Percentiles rank a stretch among this genome's conserved stretches.
These are phyloP conservation scores for Cryptococcus sp. DNA, from an alignment of 1,284 basidiomycete species.

Conservation along the genomic window DNA sequence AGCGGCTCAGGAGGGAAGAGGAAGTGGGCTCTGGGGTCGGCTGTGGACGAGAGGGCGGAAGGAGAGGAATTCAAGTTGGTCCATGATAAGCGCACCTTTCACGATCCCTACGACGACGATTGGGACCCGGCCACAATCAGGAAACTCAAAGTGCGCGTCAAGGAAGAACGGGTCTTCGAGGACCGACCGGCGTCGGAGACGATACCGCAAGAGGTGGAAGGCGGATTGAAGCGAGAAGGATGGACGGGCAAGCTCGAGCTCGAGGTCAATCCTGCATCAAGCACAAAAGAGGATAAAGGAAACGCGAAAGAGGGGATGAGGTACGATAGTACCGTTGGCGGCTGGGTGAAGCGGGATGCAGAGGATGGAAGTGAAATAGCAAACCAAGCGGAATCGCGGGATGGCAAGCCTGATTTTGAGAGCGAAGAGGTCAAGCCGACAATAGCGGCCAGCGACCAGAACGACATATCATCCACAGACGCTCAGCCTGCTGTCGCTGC, in stretches of 20 bases:
- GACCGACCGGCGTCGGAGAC: constrained; percentile 10
- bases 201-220: constrained; percentile 15
- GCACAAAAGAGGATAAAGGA: not conserved
- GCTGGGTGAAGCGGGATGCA: constrained; percentile 28
- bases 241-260: constrained; percentile 33
- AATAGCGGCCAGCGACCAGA: too few species aligned
- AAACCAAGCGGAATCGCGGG: constrained; percentile 14
- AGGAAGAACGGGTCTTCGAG: constrained; percentile 29
- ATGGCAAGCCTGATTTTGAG: constrained; percentile 19
- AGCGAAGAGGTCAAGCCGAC: constrained; percentile 4
- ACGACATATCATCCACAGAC: not conserved
- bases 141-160: constrained; percentile 40
- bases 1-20: constrained; percentile 13
- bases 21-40: constrained; percentile 17
- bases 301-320: constrained; percentile 15
- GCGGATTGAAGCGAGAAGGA: constrained; percentile 23
- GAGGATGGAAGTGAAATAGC: constrained; percentile 2
- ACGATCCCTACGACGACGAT: constrained; percentile 47
- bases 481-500: constrained; percentile 1
- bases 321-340: constrained; percentile 21
- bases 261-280: constrained; percentile 2
- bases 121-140: constrained; percentile 38
- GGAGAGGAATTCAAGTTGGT: constrained; percentile 40
- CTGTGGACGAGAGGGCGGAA: constrained; percentile 31
- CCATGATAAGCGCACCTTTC: constrained; percentile 21